Base-by-base conservation (phyloP, 2,329 filamentous ascomycete species). In the Pseudocercospora fuligena region DNA sequence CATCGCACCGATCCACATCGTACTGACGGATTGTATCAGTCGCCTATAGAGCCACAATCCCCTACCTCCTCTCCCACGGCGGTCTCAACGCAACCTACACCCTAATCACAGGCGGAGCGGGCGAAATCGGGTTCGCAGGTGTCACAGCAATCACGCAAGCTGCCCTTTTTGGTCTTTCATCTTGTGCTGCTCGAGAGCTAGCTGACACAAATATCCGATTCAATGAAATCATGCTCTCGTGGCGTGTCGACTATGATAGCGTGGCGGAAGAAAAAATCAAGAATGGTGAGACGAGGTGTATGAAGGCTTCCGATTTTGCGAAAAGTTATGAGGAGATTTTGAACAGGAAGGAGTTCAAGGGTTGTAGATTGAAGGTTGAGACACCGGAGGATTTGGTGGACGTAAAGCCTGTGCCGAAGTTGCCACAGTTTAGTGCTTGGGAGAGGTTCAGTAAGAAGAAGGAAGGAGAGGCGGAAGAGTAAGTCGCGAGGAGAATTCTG, bases 181-280 rank as follows among this genome's bases (percentile, higher is more conserved):
- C 66, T 8, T 75, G 73, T 16, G 79, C 78, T 5, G 68, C 69
- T n/a, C 74, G 70, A 9, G 78, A 78, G 14, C 73, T 73, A 29
- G 61, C 61, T 7, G 60, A 72, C 0, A 78, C 77, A 2, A 80
- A 78, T 63, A 72, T 82, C 6, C 78, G 79, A 23, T 79, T 81
- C 71, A 80, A 80, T 57, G 80, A 81, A 63, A 70, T 80, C n/a
- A 81, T 78, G 60, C 75, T 81, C 1, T 69, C 49, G n/a, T 66
- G 21, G 40, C 61, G 64, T 5, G 67, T 69, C 19, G 65, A 67
- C n/a, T 58, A 58, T 23, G 67, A 69, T 21, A 61, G 19, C 16
- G 36, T 60, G 5, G 67, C 65, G 25, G 58, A 49, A 9, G 60
- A 61, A 46, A 61, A 69, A 14, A 19, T 23, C 49, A 53, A 53